Percentiles rank a stretch among this genome's conserved stretches.
phyloP scores from a whole-genome alignment of 129 eudicot species.

The Saussurea involucrata region DNA sequence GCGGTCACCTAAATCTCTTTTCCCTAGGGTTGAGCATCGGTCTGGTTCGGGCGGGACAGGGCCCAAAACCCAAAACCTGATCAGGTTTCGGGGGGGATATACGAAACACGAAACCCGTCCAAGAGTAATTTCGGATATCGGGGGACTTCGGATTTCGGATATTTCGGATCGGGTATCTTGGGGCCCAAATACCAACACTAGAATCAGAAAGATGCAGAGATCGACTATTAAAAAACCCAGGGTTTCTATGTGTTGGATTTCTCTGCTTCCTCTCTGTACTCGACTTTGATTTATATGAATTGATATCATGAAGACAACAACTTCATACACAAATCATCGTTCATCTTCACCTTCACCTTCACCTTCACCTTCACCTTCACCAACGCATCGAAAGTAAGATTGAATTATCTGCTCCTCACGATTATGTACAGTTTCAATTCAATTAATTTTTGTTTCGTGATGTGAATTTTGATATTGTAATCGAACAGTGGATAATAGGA shows the following conservation, averaged over 20 bases:
- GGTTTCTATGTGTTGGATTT: conserved; percentile 21
- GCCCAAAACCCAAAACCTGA: too few relatives aligned
- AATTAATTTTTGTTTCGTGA: neutral
- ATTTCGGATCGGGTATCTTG: too few relatives aligned
- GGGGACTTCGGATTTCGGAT: too few relatives aligned
- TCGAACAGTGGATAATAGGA: conserved; percentile 2
- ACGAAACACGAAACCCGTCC: too few relatives aligned
- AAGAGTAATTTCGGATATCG: too few relatives aligned
- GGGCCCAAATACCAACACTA: too few relatives aligned
- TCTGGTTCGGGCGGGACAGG: too few relatives aligned
- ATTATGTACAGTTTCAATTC: neutral
- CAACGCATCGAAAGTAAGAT: conserved; percentile 36
- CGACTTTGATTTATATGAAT: neutral
- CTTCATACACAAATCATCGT: conserved; percentile 23
- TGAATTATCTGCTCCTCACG: neutral
- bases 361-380: too few relatives aligned
- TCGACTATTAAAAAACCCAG: conserved; percentile 10
- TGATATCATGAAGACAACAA: conserved; percentile 26
- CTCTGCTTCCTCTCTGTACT: conserved; percentile 1
- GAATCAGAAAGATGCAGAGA: too few relatives aligned
- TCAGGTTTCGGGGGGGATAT: too few relatives aligned
- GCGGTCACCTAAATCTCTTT: too few relatives aligned
- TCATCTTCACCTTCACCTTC: conserved; percentile 21
- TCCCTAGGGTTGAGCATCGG: too few relatives aligned
- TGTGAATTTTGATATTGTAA: conserved; percentile 3